Evolutionary conservation across 805 yeast species (phyloP), one percentile per base, ranked within the genome.

Genomic region (Kodamaea leandrae): DNA sequence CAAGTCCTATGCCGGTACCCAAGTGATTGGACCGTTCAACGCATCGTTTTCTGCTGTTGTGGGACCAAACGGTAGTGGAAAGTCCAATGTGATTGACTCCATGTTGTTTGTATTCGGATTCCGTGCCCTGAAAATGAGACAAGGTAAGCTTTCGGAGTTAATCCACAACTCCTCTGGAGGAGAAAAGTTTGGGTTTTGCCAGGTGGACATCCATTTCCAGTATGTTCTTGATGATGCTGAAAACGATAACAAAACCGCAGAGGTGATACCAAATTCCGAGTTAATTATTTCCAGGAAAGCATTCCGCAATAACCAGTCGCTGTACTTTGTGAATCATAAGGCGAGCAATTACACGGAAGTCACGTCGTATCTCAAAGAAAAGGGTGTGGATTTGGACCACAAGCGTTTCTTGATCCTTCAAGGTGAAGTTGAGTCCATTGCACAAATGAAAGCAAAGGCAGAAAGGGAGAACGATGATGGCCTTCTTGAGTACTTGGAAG

Each of bases 21-120:
- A 93, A 64, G 78, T 78, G 5, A 86, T 93, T 37, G 99, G 99
- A 0, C 99, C 99, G 0, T 93, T 93, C 62, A 85, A 93, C 53
- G 66, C 90, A 26, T 87, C 95, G 4, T 95, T 93, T 56, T 86
- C 96, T 8, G 98, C 99, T 0, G 95, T 93, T 8, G 97, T 93
- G 10, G 99, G 99, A 0, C 99, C 99, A 4, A 93, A 93, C 60
- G 99, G 99, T 6, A 85, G 96, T 9, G 99, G 99, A 2, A 93
- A 93, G 63, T 90, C 98, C 12, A 93, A 95, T 57, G 97, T 93
- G 49, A 93, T 93, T 60, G 99, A 95, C 60, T 88, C 97, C 4
- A 80, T 93, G 73, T 74, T 95, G 24, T 93, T 93, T 61, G 99
- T 95, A 1, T 93, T 93, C 68, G 99, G 99, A 0, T 93, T 93